Base-by-base conservation (phyloP, 306 rosid species). In the Cicer judaicum region DNA sequence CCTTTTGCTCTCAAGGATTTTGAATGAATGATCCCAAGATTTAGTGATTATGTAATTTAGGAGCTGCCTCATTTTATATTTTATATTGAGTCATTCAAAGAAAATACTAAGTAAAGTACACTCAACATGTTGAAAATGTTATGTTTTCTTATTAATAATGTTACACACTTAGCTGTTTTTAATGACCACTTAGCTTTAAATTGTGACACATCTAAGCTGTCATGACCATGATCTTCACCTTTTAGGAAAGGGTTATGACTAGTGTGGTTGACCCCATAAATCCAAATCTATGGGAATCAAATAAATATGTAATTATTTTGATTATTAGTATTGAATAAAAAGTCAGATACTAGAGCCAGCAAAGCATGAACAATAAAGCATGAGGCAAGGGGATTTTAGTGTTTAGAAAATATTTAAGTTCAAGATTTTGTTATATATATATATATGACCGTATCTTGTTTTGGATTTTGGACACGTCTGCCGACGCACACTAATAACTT, bases 131-230 rank as follows among this genome's bases (percentile, higher is more conserved):
- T 21, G 10, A 10, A 69, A 59, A 47, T 39, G 55, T 21, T 10
- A 50, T 50, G 12, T 50, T 49, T 60, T 69, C 1, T 13, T 21
- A 61, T 50, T 40, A 49, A 40, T 36, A 16, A 18, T 64, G 54
- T 16, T 11, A 4, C 1, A 24, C 36, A 77, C 52, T 40, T 49
- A 10, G 42, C 21, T 43, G 54, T 60, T 49, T 24, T 21, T 21
- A 62, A 34, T 6, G 10, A 34, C 18, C 65, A 34, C 43, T 60
- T 60, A 60, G 7, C 44, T 13, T 60, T 60, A 34, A 60, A 34
- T 65, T 56, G 64, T 15, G 55, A 8, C 6, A 54, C 2, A 7
- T 62, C 39, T 66, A 79, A 66, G 87, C 82, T 84, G 90, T 66
- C 80, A 70, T 10, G 85, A 65, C 47, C 76, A 77, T 44, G 46